Evolutionary conservation across 108 stramenopile species (phyloP).

Genomic region (Cyclotella choctawhatcheeana): DNA sequence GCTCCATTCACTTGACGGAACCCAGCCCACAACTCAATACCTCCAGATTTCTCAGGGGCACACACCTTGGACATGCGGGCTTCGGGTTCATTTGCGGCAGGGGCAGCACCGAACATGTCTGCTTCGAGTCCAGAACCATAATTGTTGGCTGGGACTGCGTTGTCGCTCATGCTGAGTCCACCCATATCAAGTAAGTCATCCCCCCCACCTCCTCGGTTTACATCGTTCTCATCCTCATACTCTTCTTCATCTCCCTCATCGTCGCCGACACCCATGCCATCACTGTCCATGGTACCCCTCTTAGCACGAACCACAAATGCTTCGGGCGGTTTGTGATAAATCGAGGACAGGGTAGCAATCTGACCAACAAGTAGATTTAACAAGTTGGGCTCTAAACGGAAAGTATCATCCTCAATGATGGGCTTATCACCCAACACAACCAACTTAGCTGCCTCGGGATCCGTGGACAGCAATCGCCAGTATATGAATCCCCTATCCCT

Average conservation of each 20-base stretch:
- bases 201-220: conserved; percentile 48
- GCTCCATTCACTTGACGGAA: conserved; percentile 75
- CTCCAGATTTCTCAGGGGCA: conserved; percentile 83
- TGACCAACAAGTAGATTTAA: conserved; percentile 92
- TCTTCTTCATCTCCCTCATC: conserved; percentile 81
- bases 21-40: conserved; percentile 84
- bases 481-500: conserved; percentile 99
- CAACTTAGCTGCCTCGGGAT: conserved; percentile 98
- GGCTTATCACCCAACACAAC: conserved; percentile 98
- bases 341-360: conserved; percentile 93
- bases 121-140: conserved; percentile 2
- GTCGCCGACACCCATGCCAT: conserved; percentile 57
- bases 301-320: conserved; percentile 93
- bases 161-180: conserved; percentile 58
- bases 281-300: conserved; percentile 42
- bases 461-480: conserved; percentile 96
- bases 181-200: conserved; percentile 91
- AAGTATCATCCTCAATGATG: conserved; percentile 98
- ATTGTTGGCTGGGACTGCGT: conserved; percentile 21
- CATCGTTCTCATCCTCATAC: conserved; percentile 78
- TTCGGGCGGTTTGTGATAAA: conserved; percentile 99
- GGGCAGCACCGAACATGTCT: conserved; percentile 44
- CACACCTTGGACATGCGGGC: conserved; percentile 79
- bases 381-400: conserved; percentile 89
- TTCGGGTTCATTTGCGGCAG: conserved; percentile 53